A percentile compares a stretch with the other conserved stretches of the same genome.
Conservation (phyloP, 306 rosid species). For the Prunus padus region DNA sequence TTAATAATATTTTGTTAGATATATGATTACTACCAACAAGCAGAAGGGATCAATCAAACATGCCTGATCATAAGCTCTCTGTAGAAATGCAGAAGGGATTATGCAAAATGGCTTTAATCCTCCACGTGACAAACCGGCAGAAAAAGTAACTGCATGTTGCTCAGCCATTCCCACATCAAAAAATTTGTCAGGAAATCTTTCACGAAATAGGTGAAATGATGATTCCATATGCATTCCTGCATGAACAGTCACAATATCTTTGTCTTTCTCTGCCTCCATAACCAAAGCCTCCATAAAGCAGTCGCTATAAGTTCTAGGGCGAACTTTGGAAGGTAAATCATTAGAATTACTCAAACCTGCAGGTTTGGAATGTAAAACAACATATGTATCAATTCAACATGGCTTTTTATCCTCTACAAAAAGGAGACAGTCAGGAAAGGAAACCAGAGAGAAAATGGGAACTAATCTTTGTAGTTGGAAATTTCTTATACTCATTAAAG, state of each 20-base stretch:
- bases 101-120: conserved; percentile 94
- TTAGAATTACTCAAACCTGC: conserved; percentile 50
- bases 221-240: conserved; percentile 76
- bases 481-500: background rate
- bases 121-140: conserved; percentile 90
- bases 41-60: conserved; percentile 5
- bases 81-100: conserved; percentile 81
- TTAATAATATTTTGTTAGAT: background rate
- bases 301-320: conserved; percentile 60
- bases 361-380: conserved; percentile 20
- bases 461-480: background rate
- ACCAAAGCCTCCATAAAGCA: conserved; percentile 79
- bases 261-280: conserved; percentile 75
- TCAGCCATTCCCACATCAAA: conserved; percentile 94
- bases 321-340: conserved; percentile 28
- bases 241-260: conserved; percentile 78
- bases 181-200: conserved; percentile 70
- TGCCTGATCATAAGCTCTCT: conserved; percentile 95
- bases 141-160: conserved; percentile 96
- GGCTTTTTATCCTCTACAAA: conserved; percentile 12
- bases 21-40: background rate
- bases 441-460: background rate
- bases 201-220: conserved; percentile 63
- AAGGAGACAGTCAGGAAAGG: conserved; percentile 8
- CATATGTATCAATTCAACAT: conserved; percentile 14